Evolutionary conservation across 768 basidiomycete species (phyloP).

Genomic region (Rhizopogon vinicolor): DNA sequence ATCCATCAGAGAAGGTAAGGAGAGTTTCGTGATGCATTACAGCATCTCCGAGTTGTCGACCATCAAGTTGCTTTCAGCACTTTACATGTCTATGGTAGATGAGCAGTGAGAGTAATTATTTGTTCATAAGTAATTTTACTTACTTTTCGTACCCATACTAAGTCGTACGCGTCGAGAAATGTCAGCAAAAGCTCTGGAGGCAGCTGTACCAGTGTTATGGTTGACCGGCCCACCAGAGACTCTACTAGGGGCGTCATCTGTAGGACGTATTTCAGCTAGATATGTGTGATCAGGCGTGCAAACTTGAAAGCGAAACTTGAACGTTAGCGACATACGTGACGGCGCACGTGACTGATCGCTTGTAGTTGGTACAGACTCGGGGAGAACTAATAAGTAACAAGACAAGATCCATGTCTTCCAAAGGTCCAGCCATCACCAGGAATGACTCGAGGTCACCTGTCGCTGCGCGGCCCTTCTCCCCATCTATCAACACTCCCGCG

Average conservation of each 20-base stretch:
- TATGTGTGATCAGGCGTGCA: too few species aligned
- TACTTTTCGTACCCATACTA: slow-evolving; percentile 31
- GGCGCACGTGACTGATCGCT: not conserved
- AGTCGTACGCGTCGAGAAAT: slow-evolving; percentile 30
- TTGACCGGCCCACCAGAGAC: too few species aligned
- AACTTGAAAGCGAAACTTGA: too few species aligned
- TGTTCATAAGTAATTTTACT: not conserved
- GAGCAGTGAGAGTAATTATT: not conserved
- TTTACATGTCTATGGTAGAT: slow-evolving; percentile 32
- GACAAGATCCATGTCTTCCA: slow-evolving; percentile 5
- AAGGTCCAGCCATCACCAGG: slow-evolving; percentile 4
- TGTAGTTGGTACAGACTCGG: not conserved
- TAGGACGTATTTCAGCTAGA: not conserved
- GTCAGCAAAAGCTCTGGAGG: slow-evolving; percentile 32
- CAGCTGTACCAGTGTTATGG: slow-evolving; percentile 21
- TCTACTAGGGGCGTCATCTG: not conserved
- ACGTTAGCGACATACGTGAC: not conserved
- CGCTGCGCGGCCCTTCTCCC: slow-evolving; percentile 26
- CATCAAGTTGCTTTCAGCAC: slow-evolving; percentile 26
- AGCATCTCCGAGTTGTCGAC: slow-evolving; percentile 37
- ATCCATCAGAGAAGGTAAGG: slow-evolving; percentile 38
- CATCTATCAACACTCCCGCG: slow-evolving; percentile 12
- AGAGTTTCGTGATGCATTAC: slow-evolving; percentile 25
- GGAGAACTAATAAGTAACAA: not conserved
- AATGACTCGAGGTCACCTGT: slow-evolving; percentile 15